phyloP scores from a whole-genome alignment of 495 filamentous ascomycete genomes.

The Penicillium alfredii region DNA sequence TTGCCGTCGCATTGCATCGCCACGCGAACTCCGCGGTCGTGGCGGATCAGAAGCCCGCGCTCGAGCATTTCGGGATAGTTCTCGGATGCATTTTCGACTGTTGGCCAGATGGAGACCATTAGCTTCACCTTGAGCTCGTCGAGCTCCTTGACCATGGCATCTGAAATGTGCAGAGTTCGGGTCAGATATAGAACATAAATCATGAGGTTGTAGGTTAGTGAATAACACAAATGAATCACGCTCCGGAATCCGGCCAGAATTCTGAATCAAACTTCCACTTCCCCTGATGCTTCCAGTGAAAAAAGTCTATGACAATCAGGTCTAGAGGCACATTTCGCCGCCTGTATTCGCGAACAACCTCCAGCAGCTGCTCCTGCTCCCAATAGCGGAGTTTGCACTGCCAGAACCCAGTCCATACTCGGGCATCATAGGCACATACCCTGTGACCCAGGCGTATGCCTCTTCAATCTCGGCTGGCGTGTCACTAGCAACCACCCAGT shows the following conservation, averaged over 20 bases:
- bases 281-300: slow-evolving; percentile 56
- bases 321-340: slow-evolving; percentile 46
- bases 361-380: slow-evolving; percentile 52
- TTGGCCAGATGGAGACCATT: slow-evolving; percentile 59
- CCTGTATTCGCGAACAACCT: slow-evolving; percentile 49
- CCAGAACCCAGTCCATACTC: slow-evolving; percentile 58
- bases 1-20: slow-evolving; percentile 50
- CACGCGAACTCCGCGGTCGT: slow-evolving; percentile 46
- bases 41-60: slow-evolving; percentile 45
- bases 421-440: slow-evolving; percentile 55
- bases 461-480: slow-evolving; percentile 46
- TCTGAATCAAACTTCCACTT: slow-evolving; percentile 53
- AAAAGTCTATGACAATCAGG: slow-evolving; percentile 55
- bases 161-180: too few relatives aligned
- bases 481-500: slow-evolving; percentile 54
- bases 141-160: slow-evolving; percentile 52
- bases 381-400: slow-evolving; percentile 56
- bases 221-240: slow-evolving; percentile 4
- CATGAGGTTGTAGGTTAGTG: too few relatives aligned
- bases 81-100: slow-evolving; percentile 45
- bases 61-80: slow-evolving; percentile 53
- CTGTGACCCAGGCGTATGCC: slow-evolving; percentile 45
- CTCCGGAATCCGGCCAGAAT: slow-evolving; percentile 52
- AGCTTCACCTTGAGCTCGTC: slow-evolving; percentile 46
- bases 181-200: too few relatives aligned